Evolutionary conservation across 2,329 filamentous ascomycete species (phyloP), one percentile per base, ranked within the genome.

Genomic region (Colletotrichum spaethianum): DNA sequence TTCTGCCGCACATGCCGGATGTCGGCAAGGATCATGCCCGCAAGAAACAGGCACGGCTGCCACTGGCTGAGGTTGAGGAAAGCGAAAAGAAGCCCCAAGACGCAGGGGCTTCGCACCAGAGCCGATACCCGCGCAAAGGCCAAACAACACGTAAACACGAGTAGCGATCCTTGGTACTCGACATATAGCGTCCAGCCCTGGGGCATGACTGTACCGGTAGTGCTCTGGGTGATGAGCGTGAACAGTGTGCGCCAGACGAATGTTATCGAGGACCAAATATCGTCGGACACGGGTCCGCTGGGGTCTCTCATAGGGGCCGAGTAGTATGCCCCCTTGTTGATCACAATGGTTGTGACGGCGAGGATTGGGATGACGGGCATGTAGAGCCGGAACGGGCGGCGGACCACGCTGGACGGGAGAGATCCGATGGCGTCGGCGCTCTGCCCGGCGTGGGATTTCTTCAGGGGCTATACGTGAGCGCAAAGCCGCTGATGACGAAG

Each of bases 111-210:
- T 36, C 89, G 82, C 55, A 84, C 75, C 14, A 80, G 73, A 3
- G 80, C 83, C 44, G 82, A 82, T 36, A 88, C 76, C 33, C 86
- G 81, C 5, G 86, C 86, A 7, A 86, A 84, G 23, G 83, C 88
- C 4, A 90, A 65, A 31, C 89, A 78, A 23, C 84, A 82, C 11
- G 90, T 78, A 78, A 91, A 91, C 7, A 91, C 83, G 67, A 88
- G 83, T 76, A 91, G 84, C 4, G 87, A 90, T 77, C 86, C 88
- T 67, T 86, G 83, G 76, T 88, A 90, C 78, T 91, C 89, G 59
- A 90, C 84, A 2, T 89, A 88, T 53, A 91, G 90, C 4, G 89
- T 91, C 89, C 89, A 91, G 23, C 90, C 79, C 73, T 91, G 89
- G 33, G 88, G 83, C 75, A 91, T 86, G 14, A 72, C 81, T 59